Base-by-base conservation (phyloP, 306 rosid genomes). In the Coriaria nepalensis region DNA sequence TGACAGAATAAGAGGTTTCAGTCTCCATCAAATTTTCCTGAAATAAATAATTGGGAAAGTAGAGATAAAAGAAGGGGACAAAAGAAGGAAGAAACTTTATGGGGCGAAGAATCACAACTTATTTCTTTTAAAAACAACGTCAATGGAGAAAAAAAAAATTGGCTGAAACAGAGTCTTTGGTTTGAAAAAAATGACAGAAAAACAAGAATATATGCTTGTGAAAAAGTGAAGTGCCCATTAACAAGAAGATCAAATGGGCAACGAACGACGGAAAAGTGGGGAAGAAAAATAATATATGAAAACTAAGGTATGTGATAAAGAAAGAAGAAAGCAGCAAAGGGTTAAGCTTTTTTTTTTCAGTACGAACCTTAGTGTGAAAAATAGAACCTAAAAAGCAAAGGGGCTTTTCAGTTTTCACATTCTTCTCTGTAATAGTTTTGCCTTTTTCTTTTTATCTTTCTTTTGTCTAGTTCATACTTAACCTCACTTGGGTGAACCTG, bases 171-270 rank as follows among this genome's bases (percentile, higher is more conserved):
- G 12, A 65, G 77, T 55, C 57, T 56, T 53, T 47, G 67, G 74
- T 63, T 66, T 47, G 75, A 50, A 78, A 71, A 68, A 57, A 43
- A 56, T 40, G 48, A 65, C 65, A 40, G 61, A 63, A 47, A 44
- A 48, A 9, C 32, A 54, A 76, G 96, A 80, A 87, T 87, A 74
- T 64, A 68, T 75, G 72, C 77, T 53, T 47, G 73, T 62, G 68
- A 72, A 73, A 82, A 71, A 65, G 83, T 55, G 50, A 73, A 77
- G 84, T 78, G 75, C 60, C 70, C 29, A 20, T 20, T 20, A 20
- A 20, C 3, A 3, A 20, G 29, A 20, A 20, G 29, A 20, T 20
- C 2, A 20, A 20, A 20, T 20, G 29, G 2, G 1, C 2, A 20
- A 20, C 3, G 29, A 20, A 20, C 29, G 48, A 7, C 45, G 2